Percentiles rank a stretch among this genome's conserved stretches.
Evolutionary conservation across 805 yeast species (phyloP).

Genomic region (Sugiyamaella lignohabitans): DNA sequence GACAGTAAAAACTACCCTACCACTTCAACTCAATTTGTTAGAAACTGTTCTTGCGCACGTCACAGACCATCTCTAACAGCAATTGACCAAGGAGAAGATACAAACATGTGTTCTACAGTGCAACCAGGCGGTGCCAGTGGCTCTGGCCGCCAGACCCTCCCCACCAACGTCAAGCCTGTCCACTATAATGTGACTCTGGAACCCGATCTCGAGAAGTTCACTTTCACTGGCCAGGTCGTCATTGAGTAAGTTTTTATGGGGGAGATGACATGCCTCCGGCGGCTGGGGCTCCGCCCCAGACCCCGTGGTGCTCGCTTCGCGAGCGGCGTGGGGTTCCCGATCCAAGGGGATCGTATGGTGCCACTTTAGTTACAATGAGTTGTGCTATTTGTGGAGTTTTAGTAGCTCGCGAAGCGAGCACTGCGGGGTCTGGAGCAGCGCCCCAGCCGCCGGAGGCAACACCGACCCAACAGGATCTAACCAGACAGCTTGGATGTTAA

Average conservation of each 20-base stretch:
- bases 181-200: slow-evolving; percentile 66
- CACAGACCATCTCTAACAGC: too few species aligned
- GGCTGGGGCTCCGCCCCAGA: too few species aligned
- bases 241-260: slow-evolving; percentile 28
- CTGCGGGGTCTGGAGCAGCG: neutral
- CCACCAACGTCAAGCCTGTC: slow-evolving; percentile 59
- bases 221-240: slow-evolving; percentile 29
- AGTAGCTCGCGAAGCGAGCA: too few species aligned
- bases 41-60: neutral
- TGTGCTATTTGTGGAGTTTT: too few species aligned
- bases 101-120: neutral
- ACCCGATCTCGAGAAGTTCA: slow-evolving; percentile 46
- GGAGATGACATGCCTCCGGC: neutral
- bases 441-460: neutral
- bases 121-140: too few species aligned
- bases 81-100: too few species aligned
- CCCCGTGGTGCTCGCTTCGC: too few species aligned
- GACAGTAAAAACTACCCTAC: neutral
- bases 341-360: too few species aligned
- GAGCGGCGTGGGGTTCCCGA: too few species aligned
- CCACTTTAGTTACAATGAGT: too few species aligned
- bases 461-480: neutral
- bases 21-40: too few species aligned
- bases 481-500: slow-evolving; percentile 34
- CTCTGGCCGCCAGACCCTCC: slow-evolving; percentile 43